phyloP scores from a whole-genome alignment of 805 yeast genomes.

The Brettanomyces sp. region DNA sequence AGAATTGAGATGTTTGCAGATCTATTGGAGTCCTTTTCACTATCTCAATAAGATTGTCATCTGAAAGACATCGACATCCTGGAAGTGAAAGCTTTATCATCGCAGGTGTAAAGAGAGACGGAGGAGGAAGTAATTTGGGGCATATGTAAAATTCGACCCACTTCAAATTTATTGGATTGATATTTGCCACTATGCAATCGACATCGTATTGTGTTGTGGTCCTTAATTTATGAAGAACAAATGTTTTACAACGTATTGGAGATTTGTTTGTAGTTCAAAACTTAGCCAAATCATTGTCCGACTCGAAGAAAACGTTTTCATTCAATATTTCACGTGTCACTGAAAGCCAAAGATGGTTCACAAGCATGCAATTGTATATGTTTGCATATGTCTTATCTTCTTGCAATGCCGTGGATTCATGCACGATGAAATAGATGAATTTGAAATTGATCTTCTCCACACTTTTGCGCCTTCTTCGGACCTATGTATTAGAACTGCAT shows the following conservation, averaged over 20 bases:
- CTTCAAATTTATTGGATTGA: constrained; percentile 40
- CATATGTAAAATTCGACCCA: constrained; percentile 82
- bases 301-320: constrained; percentile 45
- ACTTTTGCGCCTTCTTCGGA: constrained; percentile 31
- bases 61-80: constrained; percentile 58
- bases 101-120: constrained; percentile 30
- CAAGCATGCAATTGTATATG: constrained; percentile 55
- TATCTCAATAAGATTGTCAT: constrained; percentile 43
- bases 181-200: constrained; percentile 31
- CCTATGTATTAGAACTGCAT: constrained; percentile 51
- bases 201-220: constrained; percentile 42
- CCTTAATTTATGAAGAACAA: constrained; percentile 62
- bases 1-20: constrained; percentile 43
- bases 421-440: constrained; percentile 4
- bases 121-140: constrained; percentile 56
- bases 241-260: constrained; percentile 18
- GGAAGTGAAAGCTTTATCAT: constrained; percentile 52
- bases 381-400: constrained; percentile 16
- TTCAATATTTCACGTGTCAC: constrained; percentile 47
- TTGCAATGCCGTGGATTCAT: constrained; percentile 2
- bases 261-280: constrained; percentile 5
- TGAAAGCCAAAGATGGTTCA: constrained; percentile 57
- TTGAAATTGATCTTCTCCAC: constrained; percentile 21
- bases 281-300: constrained; percentile 28
- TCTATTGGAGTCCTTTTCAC: constrained; percentile 48